Conservation (phyloP, 352 stramenopile species). For the Phytopythium kandeliae region DNA sequence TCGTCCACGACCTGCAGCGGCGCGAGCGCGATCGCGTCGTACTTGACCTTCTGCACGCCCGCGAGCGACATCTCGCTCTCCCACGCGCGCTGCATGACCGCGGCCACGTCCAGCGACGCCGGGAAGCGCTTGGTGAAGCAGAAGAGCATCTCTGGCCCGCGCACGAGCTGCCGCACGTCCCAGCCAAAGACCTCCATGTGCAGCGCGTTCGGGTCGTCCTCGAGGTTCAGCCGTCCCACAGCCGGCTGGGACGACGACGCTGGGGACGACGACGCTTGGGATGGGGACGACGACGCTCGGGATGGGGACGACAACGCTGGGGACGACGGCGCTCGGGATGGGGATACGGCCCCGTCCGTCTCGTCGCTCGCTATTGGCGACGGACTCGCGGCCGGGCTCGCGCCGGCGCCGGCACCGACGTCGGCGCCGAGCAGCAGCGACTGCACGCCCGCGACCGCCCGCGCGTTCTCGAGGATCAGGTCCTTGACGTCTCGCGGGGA, state of each 20-base stretch:
- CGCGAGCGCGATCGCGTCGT: slow-evolving; percentile 39
- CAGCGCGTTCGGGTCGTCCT: slow-evolving; percentile 1
- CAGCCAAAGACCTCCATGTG: slow-evolving; percentile 36
- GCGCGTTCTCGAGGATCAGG: slow-evolving; percentile 32
- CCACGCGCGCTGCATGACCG: slow-evolving; percentile 45
- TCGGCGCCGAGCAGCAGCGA: slow-evolving; percentile 11
- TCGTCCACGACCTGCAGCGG: slow-evolving; percentile 34
- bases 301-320: neutral
- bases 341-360: too few species aligned
- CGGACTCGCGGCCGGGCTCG: neutral
- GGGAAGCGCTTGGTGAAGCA: slow-evolving; percentile 39
- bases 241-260: neutral
- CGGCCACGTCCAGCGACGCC: slow-evolving; percentile 18
- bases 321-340: neutral
- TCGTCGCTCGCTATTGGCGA: too few species aligned
- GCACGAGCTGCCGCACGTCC: slow-evolving; percentile 31
- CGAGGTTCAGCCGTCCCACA: neutral
- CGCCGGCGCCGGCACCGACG: neutral
- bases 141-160: slow-evolving; percentile 38
- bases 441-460: slow-evolving; percentile 23
- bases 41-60: slow-evolving; percentile 36
- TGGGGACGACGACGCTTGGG: neutral
- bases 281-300: slow-evolving; percentile 1
- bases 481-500: slow-evolving; percentile 29
- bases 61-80: slow-evolving; percentile 29